These are phyloP conservation scores for Naganishia sp. DNA, from an alignment of 1,284 basidiomycete genomes.

Conservation along the genomic window DNA sequence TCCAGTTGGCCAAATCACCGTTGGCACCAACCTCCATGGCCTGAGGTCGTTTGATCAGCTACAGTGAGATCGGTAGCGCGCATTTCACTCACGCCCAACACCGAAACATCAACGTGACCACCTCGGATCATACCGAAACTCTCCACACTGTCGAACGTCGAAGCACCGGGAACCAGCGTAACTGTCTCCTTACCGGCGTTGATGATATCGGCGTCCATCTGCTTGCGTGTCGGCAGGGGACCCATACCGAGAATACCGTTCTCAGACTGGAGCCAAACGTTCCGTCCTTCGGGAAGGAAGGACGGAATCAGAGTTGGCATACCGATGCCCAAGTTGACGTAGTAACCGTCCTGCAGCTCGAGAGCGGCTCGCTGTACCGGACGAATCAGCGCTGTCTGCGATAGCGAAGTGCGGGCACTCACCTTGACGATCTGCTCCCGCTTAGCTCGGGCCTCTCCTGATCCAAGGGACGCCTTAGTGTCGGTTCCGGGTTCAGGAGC, in stretches of 20 bases:
- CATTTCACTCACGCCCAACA: slow-evolving; percentile 65
- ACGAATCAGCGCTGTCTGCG: neutral
- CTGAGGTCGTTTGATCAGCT: slow-evolving; percentile 51
- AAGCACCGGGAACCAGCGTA: slow-evolving; percentile 82
- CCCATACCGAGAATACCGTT: slow-evolving; percentile 93
- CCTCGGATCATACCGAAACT: slow-evolving; percentile 94
- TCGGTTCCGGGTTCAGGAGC: slow-evolving; percentile 54
- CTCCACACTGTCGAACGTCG: slow-evolving; percentile 85
- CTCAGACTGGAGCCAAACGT: slow-evolving; percentile 87
- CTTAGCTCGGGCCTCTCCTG: slow-evolving; percentile 56
- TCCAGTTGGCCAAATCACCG: slow-evolving; percentile 94
- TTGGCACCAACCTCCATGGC: slow-evolving; percentile 88
- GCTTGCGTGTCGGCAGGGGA: slow-evolving; percentile 76
- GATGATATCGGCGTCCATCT: slow-evolving; percentile 82
- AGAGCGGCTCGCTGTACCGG: slow-evolving; percentile 62
- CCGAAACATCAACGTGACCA: slow-evolving; percentile 88
- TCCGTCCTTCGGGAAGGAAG: slow-evolving; percentile 70
- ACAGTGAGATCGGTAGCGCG: slow-evolving; percentile 5
- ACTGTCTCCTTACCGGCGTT: slow-evolving; percentile 94
- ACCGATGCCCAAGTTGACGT: slow-evolving; percentile 69
- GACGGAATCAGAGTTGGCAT: slow-evolving; percentile 89
- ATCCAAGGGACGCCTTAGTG: slow-evolving; percentile 54
- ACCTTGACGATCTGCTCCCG: slow-evolving; percentile 70
- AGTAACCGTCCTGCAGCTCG: slow-evolving; percentile 84
- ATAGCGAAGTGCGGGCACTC: neutral